Percentiles rank a stretch among this genome's conserved stretches.
Conservation (phyloP, 192 early-diverging fungal species). For the Helicostylum pulchrum region DNA sequence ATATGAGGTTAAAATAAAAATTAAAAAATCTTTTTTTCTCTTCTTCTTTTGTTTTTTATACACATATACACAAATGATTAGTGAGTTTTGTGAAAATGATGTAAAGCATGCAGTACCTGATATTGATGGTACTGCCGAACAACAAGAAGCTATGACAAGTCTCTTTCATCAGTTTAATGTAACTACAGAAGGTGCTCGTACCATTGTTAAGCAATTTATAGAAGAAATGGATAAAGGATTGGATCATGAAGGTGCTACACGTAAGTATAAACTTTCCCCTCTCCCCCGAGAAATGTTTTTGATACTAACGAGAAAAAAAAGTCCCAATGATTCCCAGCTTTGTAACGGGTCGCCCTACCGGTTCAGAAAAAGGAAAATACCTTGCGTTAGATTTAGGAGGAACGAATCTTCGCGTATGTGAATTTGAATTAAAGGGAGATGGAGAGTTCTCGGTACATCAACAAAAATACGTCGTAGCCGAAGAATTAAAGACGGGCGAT, state of each 20-base stretch:
- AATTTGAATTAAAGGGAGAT: slow-evolving; percentile 73
- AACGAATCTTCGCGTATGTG: slow-evolving; percentile 92
- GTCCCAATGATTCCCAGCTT: slow-evolving; percentile 88
- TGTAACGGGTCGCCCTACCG: slow-evolving; percentile 77
- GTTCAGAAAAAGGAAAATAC: slow-evolving; percentile 80
- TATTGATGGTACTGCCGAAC: neutral
- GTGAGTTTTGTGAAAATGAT: no score
- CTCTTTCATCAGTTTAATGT: slow-evolving; percentile 9
- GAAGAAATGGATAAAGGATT: slow-evolving; percentile 36
- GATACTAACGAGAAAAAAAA: neutral
- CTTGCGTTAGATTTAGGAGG: slow-evolving; percentile 96
- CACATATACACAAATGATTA: neutral
- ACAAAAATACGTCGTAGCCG: slow-evolving; percentile 70
- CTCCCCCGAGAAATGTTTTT: neutral
- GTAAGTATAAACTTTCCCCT: slow-evolving; percentile 12
- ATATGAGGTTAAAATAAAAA: neutral
- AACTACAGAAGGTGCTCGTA: neutral
- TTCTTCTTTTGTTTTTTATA: neutral
- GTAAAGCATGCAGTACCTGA: neutral
- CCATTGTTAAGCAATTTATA: slow-evolving; percentile 29
- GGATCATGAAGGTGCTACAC: slow-evolving; percentile 28
- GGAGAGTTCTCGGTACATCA: slow-evolving; percentile 71
- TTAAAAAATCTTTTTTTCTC: neutral
- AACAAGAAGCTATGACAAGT: neutral
- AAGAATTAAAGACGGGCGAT: slow-evolving; percentile 55